These are phyloP conservation scores for Leptodontidium sp. DNA, from an alignment of 2,329 filamentous ascomycete genomes.

Conservation along the genomic window DNA sequence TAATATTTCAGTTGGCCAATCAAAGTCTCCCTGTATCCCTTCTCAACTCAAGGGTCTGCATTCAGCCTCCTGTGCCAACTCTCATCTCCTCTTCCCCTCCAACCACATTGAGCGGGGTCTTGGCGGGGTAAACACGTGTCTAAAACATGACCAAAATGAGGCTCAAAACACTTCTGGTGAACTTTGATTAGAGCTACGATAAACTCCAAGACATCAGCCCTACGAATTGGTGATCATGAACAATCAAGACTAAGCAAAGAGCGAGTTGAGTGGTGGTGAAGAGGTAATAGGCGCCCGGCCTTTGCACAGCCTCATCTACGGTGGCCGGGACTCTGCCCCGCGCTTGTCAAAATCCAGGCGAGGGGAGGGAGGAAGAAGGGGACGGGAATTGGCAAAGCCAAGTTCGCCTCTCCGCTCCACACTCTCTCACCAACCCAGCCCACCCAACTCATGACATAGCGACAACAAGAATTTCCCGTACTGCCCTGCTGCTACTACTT, in stretches of 20 bases:
- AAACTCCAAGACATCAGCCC: constrained; percentile 8
- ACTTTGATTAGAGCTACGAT: background rate
- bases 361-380: constrained; percentile 7
- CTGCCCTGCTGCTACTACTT: background rate
- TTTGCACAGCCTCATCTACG: constrained; percentile 35
- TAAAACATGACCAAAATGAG: background rate
- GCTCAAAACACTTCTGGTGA: background rate
- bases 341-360: constrained; percentile 22
- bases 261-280: background rate
- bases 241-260: constrained; percentile 8
- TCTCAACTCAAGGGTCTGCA: background rate
- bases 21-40: background rate
- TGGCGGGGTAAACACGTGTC: background rate
- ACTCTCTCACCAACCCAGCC: constrained; percentile 15
- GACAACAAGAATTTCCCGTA: constrained; percentile 13
- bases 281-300: constrained; percentile 22
- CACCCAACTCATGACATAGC: constrained; percentile 25
- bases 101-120: background rate
- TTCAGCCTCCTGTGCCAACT: background rate
- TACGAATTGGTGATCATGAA: constrained; percentile 9
- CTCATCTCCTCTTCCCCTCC: background rate
- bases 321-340: constrained; percentile 29
- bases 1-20: background rate
- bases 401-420: constrained; percentile 23
- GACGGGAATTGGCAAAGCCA: constrained; percentile 7